Evolutionary conservation across 2,329 filamentous ascomycete genomes (phyloP).

Genomic region (Paecilomyces formosus): DNA sequence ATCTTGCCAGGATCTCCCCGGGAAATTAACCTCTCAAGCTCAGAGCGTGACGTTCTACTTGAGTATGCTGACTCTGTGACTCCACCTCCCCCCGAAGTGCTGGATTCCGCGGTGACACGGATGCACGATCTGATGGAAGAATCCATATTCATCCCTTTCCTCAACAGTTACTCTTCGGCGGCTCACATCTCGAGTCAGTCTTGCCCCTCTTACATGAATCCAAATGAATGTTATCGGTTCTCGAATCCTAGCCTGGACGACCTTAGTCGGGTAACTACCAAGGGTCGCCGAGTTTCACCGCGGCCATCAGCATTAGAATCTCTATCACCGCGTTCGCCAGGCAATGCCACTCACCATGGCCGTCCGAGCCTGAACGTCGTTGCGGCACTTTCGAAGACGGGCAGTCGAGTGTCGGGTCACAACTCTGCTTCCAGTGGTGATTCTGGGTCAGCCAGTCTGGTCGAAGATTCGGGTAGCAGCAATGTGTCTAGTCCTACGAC

Average conservation of each 20-base stretch:
- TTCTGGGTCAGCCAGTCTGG: slow-evolving; percentile 29
- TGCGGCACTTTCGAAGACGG: slow-evolving; percentile 25
- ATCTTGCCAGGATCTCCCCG: slow-evolving; percentile 76
- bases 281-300: slow-evolving; percentile 23
- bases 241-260: slow-evolving; percentile 24
- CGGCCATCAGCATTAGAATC: slow-evolving; percentile 23
- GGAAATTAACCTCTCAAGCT: slow-evolving; percentile 83
- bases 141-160: slow-evolving; percentile 84
- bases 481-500: slow-evolving; percentile 33
- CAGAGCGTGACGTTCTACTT: slow-evolving; percentile 75
- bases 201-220: slow-evolving; percentile 33
- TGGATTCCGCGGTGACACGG: slow-evolving; percentile 77
- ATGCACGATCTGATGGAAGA: slow-evolving; percentile 98
- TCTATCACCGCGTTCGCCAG: slow-evolving; percentile 12
- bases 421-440: slow-evolving; percentile 30
- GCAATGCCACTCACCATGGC: slow-evolving; percentile 15
- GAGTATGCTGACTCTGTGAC: slow-evolving; percentile 49
- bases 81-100: slow-evolving; percentile 65
- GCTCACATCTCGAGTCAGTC: slow-evolving; percentile 39
- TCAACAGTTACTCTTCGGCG: slow-evolving; percentile 58
- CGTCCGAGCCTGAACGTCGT: slow-evolving; percentile 22
- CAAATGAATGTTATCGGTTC: slow-evolving; percentile 27
- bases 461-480: slow-evolving; percentile 39
- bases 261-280: slow-evolving; percentile 18
- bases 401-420: slow-evolving; percentile 27